Evolutionary conservation across 2,329 filamentous ascomycete species (phyloP), one percentile per base, ranked within the genome.

Genomic region (Pyricularia sp.): DNA sequence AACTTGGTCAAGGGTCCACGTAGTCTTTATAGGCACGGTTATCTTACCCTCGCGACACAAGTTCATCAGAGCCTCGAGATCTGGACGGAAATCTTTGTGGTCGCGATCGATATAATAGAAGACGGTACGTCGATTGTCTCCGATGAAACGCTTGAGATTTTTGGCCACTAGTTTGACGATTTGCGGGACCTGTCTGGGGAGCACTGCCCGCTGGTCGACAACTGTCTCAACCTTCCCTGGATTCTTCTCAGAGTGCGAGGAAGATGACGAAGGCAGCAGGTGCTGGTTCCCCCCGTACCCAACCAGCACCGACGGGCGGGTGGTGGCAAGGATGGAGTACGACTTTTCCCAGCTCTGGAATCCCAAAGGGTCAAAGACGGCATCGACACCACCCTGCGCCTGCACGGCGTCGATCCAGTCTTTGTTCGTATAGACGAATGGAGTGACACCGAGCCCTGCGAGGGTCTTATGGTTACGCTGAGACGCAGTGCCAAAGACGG

Each of bases 301-400:
- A 1, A 82, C 77, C 3, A 82, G 73, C 50, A 78, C 74, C 28
- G 66, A 23, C 20, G 17, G 55, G 11, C 58, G 33, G 12, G 26
- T 20, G n/a, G 73, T 71, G 4, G 74, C 64, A 23, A 85, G 76
- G 58, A 84, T 82, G 3, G 75, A 74, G 75, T 78, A 85, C 12
- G 80, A 82, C 72, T 85, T 83, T 69, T 84, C 82, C 72, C 78
- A 85, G 70, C 81, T 83, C 70, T 84, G 81, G 71, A 81, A 84
- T 58, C 82, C 83, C 3, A 85, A 79, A 0, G 83, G 76, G 30
- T 85, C 84, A 65, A 82, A 84, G 25, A 83, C 80, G 25, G 78
- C 79, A 68, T 84, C 78, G 0, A 78, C 82, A 25, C 83, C 83
- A 12, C 83, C 83, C 9, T 81, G 71, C 6, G 72, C 74, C 64